Base-by-base conservation (phyloP, 805 yeast genomes). In the Metschnikowia arizonensis region DNA sequence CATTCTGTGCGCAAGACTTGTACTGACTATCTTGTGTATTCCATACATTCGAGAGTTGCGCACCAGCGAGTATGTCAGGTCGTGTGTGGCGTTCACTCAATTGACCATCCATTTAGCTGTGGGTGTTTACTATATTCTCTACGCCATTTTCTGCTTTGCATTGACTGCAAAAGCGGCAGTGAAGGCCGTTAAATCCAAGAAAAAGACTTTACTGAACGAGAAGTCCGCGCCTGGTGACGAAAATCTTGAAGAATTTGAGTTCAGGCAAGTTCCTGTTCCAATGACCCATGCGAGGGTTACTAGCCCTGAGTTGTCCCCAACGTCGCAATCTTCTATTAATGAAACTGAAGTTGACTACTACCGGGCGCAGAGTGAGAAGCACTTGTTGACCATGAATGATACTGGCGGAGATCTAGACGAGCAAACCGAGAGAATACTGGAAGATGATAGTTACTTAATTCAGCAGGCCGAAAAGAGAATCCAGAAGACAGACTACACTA, bases 401-500 rank as follows among this genome's bases (percentile, higher is more conserved):
- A 12, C 28, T 4, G 24, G 8, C 14, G 40, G 26, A 14, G 29
- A n/a, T 5, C 15, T 21, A n/a, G 40, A 45, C 3, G 48, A 30
- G 3, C 42, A 10, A 15, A 28, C 5, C 14, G 42, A 39, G 28
- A 30, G n/a, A 23, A 28, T 6, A 5, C 39, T 36, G 33, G 38
- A 44, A 6, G 49, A 49, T 9, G 17, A 42, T 2, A 34, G 21
- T 7, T 21, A 15, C 14, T 28, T 35, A 10, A 30, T 19, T n/a
- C 33, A 42, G 42, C 36, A 44, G 24, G 33, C 42, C 17, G 45
- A 52, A 42, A 30, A 42, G 32, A 36, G 56, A 33, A 55, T 55
- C 37, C 56, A 50, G 28, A 46, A 52, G 15, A 72, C 62, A 9
- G 82, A 82, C 57, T 81, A 81, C 59, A 74, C 82, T 0, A 74